Evolutionary conservation across 192 early-diverging fungal species (phyloP).

Genomic region (Tieghemiomyces parasiticus): DNA sequence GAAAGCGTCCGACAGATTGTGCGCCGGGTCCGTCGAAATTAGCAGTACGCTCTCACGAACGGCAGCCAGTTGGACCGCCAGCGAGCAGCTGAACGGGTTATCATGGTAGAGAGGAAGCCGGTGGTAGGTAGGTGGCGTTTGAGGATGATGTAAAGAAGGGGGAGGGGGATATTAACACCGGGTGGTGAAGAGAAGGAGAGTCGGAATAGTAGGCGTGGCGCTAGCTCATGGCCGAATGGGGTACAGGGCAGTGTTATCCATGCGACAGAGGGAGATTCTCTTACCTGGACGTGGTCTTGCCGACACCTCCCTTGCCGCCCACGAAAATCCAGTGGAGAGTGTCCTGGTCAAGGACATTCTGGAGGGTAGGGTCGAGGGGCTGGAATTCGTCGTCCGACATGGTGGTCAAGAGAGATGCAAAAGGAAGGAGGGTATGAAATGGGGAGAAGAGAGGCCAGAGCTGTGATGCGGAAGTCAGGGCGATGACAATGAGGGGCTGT

Average conservation of each 20-base stretch:
- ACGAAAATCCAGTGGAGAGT: constrained; percentile 98
- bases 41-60: constrained; percentile 85
- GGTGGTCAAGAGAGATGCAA: neutral
- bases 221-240: too few species aligned
- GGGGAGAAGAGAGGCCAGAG: neutral
- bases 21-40: constrained; percentile 98
- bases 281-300: constrained; percentile 65
- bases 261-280: too few species aligned
- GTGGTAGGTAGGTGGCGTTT: too few species aligned
- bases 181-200: too few species aligned
- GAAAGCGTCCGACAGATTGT: constrained; percentile 98
- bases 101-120: too few species aligned
- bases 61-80: constrained; percentile 85
- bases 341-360: constrained; percentile 93
- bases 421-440: neutral
- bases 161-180: too few species aligned
- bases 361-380: constrained; percentile 66
- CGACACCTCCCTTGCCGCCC: constrained; percentile 98
- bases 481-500: neutral
- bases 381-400: constrained; percentile 54
- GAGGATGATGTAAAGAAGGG: too few species aligned
- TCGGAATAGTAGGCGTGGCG: too few species aligned
- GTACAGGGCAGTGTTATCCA: too few species aligned
- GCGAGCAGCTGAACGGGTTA: constrained; percentile 81
- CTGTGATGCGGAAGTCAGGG: neutral